Conservation (phyloP, 495 filamentous ascomycete species). For the Daldinia grandis region DNA sequence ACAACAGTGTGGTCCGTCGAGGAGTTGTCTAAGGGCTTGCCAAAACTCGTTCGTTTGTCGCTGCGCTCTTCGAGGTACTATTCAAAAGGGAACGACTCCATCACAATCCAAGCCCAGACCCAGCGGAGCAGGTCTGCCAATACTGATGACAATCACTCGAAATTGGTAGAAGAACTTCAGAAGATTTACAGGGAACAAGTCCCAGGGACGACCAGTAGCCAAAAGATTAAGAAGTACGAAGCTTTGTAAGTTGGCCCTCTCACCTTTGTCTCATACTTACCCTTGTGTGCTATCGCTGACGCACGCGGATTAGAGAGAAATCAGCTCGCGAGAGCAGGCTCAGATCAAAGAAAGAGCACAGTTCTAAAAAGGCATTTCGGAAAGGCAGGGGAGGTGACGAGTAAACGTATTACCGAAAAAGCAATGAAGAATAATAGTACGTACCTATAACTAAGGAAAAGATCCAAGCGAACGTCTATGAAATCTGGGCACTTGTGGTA, state of each 20-base stretch:
- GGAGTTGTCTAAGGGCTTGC: conserved; percentile 68
- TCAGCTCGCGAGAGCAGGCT: conserved; percentile 75
- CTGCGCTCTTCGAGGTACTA: conserved; percentile 76
- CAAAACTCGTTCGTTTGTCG: conserved; percentile 69
- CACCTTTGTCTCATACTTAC: conserved; percentile 8
- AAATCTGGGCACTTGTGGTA: no score
- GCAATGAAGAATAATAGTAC: background rate
- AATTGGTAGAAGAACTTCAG: conserved; percentile 61
- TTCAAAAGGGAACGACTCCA: conserved; percentile 66
- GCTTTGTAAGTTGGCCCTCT: conserved; percentile 44
- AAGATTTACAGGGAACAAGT: conserved; percentile 66
- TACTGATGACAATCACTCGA: conserved; percentile 53
- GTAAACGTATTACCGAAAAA: conserved; percentile 1
- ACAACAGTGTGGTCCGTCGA: conserved; percentile 70
- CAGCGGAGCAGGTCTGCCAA: conserved; percentile 59
- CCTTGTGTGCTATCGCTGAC: conserved; percentile 2
- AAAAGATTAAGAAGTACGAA: conserved; percentile 53
- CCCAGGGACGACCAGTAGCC: conserved; percentile 48
- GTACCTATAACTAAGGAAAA: background rate
- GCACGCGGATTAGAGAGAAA: conserved; percentile 65
- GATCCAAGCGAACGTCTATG: no score
- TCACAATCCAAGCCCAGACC: conserved; percentile 55
- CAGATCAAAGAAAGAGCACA: conserved; percentile 77
- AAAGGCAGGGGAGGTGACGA: conserved; percentile 49
- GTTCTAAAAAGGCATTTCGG: conserved; percentile 80